Evolutionary conservation across 176 grass and related monocot genomes (phyloP).

Genomic region (Eragrostis nindensis): DNA sequence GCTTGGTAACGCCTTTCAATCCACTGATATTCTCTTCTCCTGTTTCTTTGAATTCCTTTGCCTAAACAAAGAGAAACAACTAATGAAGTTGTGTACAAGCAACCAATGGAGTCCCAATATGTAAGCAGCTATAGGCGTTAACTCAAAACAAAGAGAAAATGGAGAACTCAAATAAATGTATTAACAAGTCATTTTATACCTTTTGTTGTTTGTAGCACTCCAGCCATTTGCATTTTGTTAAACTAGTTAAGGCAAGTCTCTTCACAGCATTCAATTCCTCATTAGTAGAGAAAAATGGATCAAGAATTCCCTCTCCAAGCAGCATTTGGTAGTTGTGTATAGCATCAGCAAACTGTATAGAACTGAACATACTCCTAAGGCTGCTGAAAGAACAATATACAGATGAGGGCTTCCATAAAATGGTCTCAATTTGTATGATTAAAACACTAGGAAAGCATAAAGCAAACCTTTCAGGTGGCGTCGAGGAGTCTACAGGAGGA

Average conservation of each 20-base stretch:
- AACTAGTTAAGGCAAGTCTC: slow-evolving; percentile 51
- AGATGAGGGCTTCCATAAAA: slow-evolving; percentile 29
- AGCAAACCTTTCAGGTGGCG: slow-evolving; percentile 55
- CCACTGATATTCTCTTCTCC: slow-evolving; percentile 37
- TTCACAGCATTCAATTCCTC: slow-evolving; percentile 53
- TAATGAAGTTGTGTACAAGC: slow-evolving; percentile 22
- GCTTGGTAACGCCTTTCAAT: slow-evolving; percentile 37
- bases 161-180: slow-evolving; percentile 1
- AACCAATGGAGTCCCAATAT: neutral
- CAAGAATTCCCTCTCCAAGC: slow-evolving; percentile 61
- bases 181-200: slow-evolving; percentile 40
- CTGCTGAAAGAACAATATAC: slow-evolving; percentile 46
- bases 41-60: slow-evolving; percentile 25
- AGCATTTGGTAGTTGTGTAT: slow-evolving; percentile 59
- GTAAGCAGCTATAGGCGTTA: neutral
- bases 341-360: slow-evolving; percentile 62
- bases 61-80: slow-evolving; percentile 50
- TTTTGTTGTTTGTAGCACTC: slow-evolving; percentile 59
- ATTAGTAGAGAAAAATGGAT: slow-evolving; percentile 42
- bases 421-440: neutral
- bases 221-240: slow-evolving; percentile 57
- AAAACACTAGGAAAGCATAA: neutral
- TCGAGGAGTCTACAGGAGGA: slow-evolving; percentile 52
- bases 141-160: slow-evolving; percentile 12
- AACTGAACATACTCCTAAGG: slow-evolving; percentile 68